Conservation (phyloP, 768 basidiomycete species). For the Pholiota conissans region DNA sequence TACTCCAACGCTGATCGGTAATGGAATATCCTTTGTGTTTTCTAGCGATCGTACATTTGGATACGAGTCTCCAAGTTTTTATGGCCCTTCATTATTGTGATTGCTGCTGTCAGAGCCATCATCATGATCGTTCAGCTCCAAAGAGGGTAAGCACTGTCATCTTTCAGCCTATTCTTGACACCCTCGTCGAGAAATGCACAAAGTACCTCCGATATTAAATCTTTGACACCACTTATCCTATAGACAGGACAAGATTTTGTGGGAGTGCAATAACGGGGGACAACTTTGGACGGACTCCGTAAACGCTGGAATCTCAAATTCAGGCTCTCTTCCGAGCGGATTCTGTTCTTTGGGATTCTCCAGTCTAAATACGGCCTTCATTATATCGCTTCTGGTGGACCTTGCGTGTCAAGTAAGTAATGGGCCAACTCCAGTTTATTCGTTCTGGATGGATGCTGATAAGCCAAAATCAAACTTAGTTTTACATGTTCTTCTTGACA, state of each 20-base stretch:
- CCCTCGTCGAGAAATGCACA: background rate
- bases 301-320: constrained; percentile 35
- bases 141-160: constrained; percentile 48
- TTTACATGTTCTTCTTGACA: constrained; percentile 76
- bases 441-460: constrained; percentile 10
- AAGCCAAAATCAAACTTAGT: constrained; percentile 37
- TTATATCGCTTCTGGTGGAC: constrained; percentile 61
- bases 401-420: constrained; percentile 63
- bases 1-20: constrained; percentile 15
- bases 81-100: constrained; percentile 73
- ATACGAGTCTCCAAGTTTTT: constrained; percentile 61
- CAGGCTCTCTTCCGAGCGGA: constrained; percentile 47
- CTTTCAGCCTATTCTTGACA: constrained; percentile 16
- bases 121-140: constrained; percentile 75
- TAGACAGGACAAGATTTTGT: constrained; percentile 59
- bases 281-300: constrained; percentile 54
- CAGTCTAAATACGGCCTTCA: constrained; percentile 64
- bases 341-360: constrained; percentile 64
- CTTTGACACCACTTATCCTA: constrained; percentile 13
- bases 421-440: constrained; percentile 21
- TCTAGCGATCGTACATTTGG: constrained; percentile 71
- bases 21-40: constrained; percentile 15
- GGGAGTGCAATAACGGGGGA: constrained; percentile 75
- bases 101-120: constrained; percentile 62
- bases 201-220: constrained; percentile 19